phyloP scores from a whole-genome alignment of 768 basidiomycete species.

The Suillus alpinus region DNA sequence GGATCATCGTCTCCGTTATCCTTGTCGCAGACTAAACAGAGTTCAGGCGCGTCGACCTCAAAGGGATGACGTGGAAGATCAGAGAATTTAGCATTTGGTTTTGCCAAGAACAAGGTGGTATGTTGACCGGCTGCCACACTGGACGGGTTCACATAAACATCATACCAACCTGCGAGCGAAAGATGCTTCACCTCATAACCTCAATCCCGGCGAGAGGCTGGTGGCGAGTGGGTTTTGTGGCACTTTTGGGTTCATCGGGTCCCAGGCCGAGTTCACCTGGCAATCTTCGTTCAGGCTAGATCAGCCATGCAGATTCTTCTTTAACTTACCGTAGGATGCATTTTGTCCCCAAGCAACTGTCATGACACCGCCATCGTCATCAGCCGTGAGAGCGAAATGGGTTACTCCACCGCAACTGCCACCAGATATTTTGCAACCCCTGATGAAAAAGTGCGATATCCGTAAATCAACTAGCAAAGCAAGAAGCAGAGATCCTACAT shows the following conservation, averaged over 20 bases:
- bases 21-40: conserved; percentile 69
- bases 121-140: conserved; percentile 87
- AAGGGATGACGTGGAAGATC: conserved; percentile 80
- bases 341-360: conserved; percentile 86
- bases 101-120: conserved; percentile 80
- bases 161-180: background rate
- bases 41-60: conserved; percentile 62
- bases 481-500: conserved; percentile 45
- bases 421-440: conserved; percentile 74
- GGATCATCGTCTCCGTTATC: conserved; percentile 71
- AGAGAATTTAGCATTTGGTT: conserved; percentile 68
- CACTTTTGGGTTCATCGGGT: conserved; percentile 76
- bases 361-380: conserved; percentile 75
- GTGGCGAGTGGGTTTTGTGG: conserved; percentile 77
- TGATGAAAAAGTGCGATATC: conserved; percentile 25
- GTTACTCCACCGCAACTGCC: conserved; percentile 85
- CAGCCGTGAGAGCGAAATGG: conserved; percentile 75
- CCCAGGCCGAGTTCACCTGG: conserved; percentile 80
- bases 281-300: conserved; percentile 4
- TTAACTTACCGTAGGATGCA: conserved; percentile 66
- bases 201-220: conserved; percentile 72
- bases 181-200: conserved; percentile 65
- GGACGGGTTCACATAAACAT: conserved; percentile 6
- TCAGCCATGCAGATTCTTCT: background rate
- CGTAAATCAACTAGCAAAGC: background rate